Evolutionary conservation across 768 basidiomycete species (phyloP).

Genomic region (Termitomyces sp.): DNA sequence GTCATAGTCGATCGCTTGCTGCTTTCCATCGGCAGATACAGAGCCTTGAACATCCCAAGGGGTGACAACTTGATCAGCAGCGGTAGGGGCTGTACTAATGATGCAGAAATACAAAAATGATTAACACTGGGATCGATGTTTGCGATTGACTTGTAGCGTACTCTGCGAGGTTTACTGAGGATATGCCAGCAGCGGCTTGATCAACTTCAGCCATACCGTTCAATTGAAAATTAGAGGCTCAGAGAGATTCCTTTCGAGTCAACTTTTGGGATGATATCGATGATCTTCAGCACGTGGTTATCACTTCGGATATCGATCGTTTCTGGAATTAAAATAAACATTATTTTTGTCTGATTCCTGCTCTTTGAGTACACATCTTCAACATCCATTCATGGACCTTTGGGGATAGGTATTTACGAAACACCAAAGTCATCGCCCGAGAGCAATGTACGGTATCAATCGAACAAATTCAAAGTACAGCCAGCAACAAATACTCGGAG

Average conservation of each 20-base stretch:
- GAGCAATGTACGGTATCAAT: too few species aligned
- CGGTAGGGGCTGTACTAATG: not conserved
- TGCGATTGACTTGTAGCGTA: not conserved
- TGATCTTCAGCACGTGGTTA: slow-evolving; percentile 12
- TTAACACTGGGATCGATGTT: not conserved
- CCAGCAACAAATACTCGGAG: not conserved
- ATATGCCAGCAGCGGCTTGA: slow-evolving; percentile 1
- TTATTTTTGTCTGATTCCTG: too few species aligned
- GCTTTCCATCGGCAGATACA: slow-evolving; percentile 82
- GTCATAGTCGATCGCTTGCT: slow-evolving; percentile 94
- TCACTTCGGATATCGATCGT: too few species aligned
- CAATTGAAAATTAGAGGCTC: not conserved
- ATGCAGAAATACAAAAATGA: not conserved
- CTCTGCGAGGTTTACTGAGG: slow-evolving; percentile 3
- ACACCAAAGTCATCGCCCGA: not conserved
- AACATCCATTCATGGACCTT: not conserved
- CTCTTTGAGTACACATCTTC: too few species aligned
- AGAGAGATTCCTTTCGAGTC: too few species aligned
- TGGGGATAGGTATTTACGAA: not conserved
- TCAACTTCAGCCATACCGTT: slow-evolving; percentile 4
- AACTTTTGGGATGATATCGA: not conserved
- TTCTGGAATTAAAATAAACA: too few species aligned
- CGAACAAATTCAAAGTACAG: not conserved
- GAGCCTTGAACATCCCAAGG: slow-evolving; percentile 98
- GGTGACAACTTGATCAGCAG: slow-evolving; percentile 76